A percentile compares a stretch with the other conserved stretches of the same genome.
phyloP scores from a whole-genome alignment of 129 eudicot genomes.

The Gnaphalium uliginosum region DNA sequence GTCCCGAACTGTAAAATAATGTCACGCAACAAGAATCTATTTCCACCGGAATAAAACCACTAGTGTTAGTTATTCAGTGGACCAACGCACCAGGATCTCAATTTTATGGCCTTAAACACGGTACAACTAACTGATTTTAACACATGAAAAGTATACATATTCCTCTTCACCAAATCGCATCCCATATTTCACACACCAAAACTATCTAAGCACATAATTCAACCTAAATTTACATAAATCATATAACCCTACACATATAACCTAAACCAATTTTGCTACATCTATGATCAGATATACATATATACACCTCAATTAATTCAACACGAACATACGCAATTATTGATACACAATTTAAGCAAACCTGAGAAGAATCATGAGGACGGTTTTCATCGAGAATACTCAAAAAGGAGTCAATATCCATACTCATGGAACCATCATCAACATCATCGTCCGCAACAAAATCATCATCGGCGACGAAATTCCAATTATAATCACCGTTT shows the following conservation, averaged over 20 bases:
- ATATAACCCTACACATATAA: not conserved
- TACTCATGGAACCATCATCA: conserved; percentile 32
- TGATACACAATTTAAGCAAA: not conserved
- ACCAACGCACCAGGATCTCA: not conserved
- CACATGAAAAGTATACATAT: not conserved
- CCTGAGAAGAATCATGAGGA: conserved; percentile 31
- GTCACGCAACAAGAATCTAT: not conserved
- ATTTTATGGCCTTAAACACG: not conserved
- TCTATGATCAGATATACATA: not conserved
- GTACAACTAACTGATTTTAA: not conserved
- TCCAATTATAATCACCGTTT: conserved; percentile 28
- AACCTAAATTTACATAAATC: not conserved
- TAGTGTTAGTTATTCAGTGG: not conserved
- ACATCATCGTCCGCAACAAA: conserved; percentile 4
- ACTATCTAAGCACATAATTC: conserved; percentile 5
- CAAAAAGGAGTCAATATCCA: conserved; percentile 34
- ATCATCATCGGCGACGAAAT: conserved; percentile 19
- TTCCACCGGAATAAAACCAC: not conserved
- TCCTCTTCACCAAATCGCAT: not conserved
- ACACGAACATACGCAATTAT: not conserved
- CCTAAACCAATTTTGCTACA: not conserved
- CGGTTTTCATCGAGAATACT: conserved; percentile 24
- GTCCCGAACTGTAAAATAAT: not conserved
- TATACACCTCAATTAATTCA: too few relatives aligned
- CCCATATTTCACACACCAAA: not conserved